phyloP scores from a whole-genome alignment of 2,329 filamentous ascomycete species.

The Pseudophaeomoniella oleicola region DNA sequence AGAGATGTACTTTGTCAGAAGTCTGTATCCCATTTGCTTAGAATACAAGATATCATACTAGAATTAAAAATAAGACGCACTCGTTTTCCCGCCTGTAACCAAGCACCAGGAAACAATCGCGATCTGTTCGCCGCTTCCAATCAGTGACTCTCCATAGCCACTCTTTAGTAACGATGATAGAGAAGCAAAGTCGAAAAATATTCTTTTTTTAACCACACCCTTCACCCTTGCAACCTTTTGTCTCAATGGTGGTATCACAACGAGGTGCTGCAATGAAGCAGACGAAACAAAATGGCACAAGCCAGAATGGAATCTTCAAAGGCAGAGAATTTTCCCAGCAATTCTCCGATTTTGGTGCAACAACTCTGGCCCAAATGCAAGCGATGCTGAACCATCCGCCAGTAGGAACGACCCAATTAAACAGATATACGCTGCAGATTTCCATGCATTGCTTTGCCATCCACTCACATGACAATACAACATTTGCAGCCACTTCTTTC shows the following conservation, averaged over 20 bases:
- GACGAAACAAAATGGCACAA: background rate
- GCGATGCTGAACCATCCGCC: no score
- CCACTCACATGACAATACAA: slow-evolving; percentile 70
- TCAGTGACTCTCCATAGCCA: no score
- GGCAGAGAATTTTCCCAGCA: background rate
- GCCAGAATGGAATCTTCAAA: background rate
- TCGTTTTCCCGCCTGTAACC: no score
- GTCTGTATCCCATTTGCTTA: no score
- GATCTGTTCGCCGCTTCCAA: no score
- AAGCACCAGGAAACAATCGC: no score
- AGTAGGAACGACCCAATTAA: no score
- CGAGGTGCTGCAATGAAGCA: background rate
- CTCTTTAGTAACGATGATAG: background rate
- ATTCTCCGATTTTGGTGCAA: background rate
- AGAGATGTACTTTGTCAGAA: no score
- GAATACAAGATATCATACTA: no score
- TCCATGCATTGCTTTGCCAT: background rate
- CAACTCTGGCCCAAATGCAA: no score
- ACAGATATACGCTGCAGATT: no score
- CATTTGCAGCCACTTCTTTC: slow-evolving; percentile 54
- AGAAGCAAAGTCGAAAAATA: background rate
- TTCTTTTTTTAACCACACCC: background rate
- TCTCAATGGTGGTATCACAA: background rate
- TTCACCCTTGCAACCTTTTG: background rate
- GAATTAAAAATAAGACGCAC: no score